These are phyloP conservation scores for Aspergillus fischeri DNA, from an alignment of 2,329 filamentous ascomycete species.

Conservation along the genomic window DNA sequence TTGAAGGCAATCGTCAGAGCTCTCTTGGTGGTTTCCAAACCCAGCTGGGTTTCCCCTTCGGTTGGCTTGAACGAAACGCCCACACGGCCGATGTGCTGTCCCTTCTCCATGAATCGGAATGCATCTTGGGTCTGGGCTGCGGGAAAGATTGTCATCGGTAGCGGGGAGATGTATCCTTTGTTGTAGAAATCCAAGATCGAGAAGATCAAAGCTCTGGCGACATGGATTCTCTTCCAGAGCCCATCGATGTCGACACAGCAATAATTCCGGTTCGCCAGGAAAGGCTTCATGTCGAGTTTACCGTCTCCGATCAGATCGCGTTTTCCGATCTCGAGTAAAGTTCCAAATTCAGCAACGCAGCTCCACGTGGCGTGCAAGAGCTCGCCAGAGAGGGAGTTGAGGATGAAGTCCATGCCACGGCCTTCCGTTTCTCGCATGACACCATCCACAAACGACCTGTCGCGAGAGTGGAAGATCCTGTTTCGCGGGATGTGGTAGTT, in stretches of 20 bases:
- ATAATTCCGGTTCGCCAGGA: conserved; percentile 13
- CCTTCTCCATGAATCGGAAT: too few relatives aligned
- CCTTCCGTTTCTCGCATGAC: conserved; percentile 18
- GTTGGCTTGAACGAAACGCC: too few relatives aligned
- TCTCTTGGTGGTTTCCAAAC: not conserved
- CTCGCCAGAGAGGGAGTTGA: conserved; percentile 28
- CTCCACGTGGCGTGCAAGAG: conserved; percentile 24
- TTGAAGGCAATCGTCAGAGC: not conserved
- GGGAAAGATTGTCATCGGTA: too few relatives aligned
- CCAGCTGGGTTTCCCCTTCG: conserved; percentile 4
- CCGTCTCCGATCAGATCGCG: not conserved
- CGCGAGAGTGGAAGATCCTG: conserved; percentile 24
- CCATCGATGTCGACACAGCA: conserved; percentile 7
- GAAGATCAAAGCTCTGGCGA: not conserved
- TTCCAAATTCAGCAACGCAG: conserved; percentile 21
- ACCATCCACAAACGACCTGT: conserved; percentile 12
- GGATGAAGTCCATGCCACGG: conserved; percentile 22
- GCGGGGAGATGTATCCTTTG: too few relatives aligned
- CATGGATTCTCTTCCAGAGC: not conserved
- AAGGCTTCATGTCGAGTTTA: conserved; percentile 14
- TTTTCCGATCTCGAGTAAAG: conserved; percentile 20
- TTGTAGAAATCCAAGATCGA: not conserved
- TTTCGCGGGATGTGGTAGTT: conserved; percentile 13
- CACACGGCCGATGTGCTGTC: too few relatives aligned
- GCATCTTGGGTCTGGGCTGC: too few relatives aligned